Evolutionary conservation across 2,329 filamentous ascomycete genomes (phyloP).

Genomic region (Didymellaceae sp.): DNA sequence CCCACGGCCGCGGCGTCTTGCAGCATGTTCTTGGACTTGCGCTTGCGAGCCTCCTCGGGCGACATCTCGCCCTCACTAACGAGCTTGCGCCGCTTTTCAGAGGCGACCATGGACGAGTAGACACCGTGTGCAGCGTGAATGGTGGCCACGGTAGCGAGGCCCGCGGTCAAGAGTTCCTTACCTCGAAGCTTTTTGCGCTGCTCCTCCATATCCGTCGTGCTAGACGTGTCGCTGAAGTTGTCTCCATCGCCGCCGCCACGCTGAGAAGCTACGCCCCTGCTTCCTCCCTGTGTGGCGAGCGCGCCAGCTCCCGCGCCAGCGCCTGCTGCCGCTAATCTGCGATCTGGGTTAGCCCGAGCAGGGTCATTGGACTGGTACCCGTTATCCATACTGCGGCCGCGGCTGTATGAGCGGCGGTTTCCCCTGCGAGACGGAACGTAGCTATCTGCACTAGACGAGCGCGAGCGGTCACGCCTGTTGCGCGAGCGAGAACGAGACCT

Average conservation of each 20-base stretch:
- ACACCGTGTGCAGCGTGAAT: conserved; percentile 72
- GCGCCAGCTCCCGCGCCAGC: conserved; percentile 47
- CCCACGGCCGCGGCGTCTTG: conserved; percentile 71
- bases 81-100: conserved; percentile 64
- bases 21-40: conserved; percentile 67
- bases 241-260: conserved; percentile 27
- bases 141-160: conserved; percentile 71
- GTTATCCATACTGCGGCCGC: conserved; percentile 52
- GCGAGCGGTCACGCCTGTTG: conserved; percentile 53
- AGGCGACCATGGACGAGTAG: conserved; percentile 68
- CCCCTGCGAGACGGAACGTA: conserved; percentile 56
- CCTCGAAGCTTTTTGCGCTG: conserved; percentile 68
- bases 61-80: conserved; percentile 70
- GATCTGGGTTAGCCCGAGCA: conserved; percentile 46
- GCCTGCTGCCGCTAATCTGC: conserved; percentile 45
- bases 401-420: conserved; percentile 45
- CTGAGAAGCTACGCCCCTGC: conserved; percentile 16
- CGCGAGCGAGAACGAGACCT: conserved; percentile 52
- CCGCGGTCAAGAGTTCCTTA: conserved; percentile 70
- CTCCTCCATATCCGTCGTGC: conserved; percentile 68
- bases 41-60: conserved; percentile 66
- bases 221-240: conserved; percentile 52
- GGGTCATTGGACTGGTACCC: conserved; percentile 44
- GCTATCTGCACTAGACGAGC: conserved; percentile 57
- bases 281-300: conserved; percentile 33